Conservation (phyloP, 495 filamentous ascomycete genomes). For the Friedmanniomyces simplex region DNA sequence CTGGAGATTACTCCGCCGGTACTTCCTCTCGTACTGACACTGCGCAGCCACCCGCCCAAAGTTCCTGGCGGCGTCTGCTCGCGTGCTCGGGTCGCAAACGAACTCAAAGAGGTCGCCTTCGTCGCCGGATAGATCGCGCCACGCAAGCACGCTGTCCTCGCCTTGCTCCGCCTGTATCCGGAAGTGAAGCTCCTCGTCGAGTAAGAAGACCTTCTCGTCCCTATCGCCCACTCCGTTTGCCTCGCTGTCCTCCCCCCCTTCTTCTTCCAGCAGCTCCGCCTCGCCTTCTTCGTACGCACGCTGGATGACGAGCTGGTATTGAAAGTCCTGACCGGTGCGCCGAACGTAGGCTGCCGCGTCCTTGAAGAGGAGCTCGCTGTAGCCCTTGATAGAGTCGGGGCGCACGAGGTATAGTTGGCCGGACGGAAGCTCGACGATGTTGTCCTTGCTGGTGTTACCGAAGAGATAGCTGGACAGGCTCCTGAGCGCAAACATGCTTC, state of each 20-base stretch:
- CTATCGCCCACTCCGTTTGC: slow-evolving; percentile 54
- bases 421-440: slow-evolving; percentile 85
- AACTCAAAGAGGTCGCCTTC: slow-evolving; percentile 91
- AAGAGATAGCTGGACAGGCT: slow-evolving; percentile 64
- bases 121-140: slow-evolving; percentile 92
- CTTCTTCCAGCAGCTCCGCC: slow-evolving; percentile 77
- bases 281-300: slow-evolving; percentile 96
- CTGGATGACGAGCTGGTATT: slow-evolving; percentile 94
- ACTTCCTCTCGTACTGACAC: slow-evolving; percentile 97
- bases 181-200: slow-evolving; percentile 85
- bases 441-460: slow-evolving; percentile 82
- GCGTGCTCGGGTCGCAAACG: slow-evolving; percentile 69
- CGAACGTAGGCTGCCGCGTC: slow-evolving; percentile 88
- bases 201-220: slow-evolving; percentile 93
- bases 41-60: slow-evolving; percentile 79
- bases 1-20: slow-evolving; percentile 61
- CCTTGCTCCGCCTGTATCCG: slow-evolving; percentile 62
- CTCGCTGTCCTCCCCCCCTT: slow-evolving; percentile 62
- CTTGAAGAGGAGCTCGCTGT: slow-evolving; percentile 97
- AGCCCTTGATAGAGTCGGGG: slow-evolving; percentile 88
- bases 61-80: slow-evolving; percentile 57
- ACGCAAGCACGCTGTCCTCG: slow-evolving; percentile 75
- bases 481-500: slow-evolving; percentile 21
- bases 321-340: slow-evolving; percentile 83
- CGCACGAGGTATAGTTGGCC: slow-evolving; percentile 96